Base-by-base conservation (phyloP, 2,329 filamentous ascomycete genomes). In the Claviceps digitariae region DNA sequence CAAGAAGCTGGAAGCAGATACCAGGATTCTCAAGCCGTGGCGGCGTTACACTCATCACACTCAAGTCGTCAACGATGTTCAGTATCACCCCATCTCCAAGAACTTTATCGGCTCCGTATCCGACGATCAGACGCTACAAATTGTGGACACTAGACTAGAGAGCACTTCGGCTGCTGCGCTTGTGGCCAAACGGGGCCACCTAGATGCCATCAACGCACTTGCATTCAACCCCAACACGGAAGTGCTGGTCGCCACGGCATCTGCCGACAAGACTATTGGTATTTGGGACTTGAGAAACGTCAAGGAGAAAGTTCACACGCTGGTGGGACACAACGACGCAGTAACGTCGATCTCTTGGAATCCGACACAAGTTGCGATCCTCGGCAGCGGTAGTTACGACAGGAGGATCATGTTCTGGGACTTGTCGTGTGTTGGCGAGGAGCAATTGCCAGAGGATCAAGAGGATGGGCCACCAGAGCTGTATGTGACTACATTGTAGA, bases 361-460 rank as follows among this genome's bases (percentile, higher is more conserved):
- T 70, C 94, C 94, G 0, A 84, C 85, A 45, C 90, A 98, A 66
- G 82, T 87, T 55, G 82, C 87, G 36, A 87, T 98, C 56, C 75
- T 98, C 27, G 93, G 89, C 53, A 96, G 90, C 63, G 88, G 86
- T 50, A 90, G 89, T 66, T 94, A 96, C 65, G 93, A 98, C 66
- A 82, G 93, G 48, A 82, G 94, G 60, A 86, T 98, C 58, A 86
- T 95, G 66, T 93, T 97, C 73, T 98, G 93, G 93, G 93, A 98
- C 66, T 76, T 97, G 46, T 90, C 88, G 62, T 82, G 86, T 53
- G 86, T 94, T 46, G 93, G 94, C 48, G 89, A 95, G 64, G 93
- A 98, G 71, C 93, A 97, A 69, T 84, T 87, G 12, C 89, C 90
- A 2, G 94, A 98, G 60, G 93, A 98, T 68, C 85, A 86, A 50